A percentile compares a stretch with the other conserved stretches of the same genome.
phyloP scores from a whole-genome alignment of 495 filamentous ascomycete species.

The Bryoglossum gracile region DNA sequence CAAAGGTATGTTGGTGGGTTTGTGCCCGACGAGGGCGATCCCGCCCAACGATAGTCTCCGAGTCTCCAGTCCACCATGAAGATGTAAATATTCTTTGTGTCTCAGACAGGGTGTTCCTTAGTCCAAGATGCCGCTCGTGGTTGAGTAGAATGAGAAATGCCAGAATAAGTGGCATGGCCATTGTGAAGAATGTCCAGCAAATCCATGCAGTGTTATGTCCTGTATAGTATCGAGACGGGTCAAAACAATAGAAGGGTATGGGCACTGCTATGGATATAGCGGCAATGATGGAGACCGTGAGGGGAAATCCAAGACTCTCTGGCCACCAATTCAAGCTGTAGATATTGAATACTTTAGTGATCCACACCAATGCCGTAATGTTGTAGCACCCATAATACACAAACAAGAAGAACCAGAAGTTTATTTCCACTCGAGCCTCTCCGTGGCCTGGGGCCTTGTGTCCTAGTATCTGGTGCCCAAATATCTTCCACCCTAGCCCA shows the following conservation, averaged over 20 bases:
- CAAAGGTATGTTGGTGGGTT: slow-evolving; percentile 15
- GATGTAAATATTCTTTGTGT: slow-evolving; percentile 57
- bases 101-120: slow-evolving; percentile 48
- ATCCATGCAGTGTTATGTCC: slow-evolving; percentile 57
- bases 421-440: slow-evolving; percentile 49
- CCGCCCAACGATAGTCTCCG: slow-evolving; percentile 16
- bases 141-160: slow-evolving; percentile 52
- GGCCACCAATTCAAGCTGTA: slow-evolving; percentile 63
- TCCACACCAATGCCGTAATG: slow-evolving; percentile 55
- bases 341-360: slow-evolving; percentile 61
- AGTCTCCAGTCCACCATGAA: slow-evolving; percentile 48
- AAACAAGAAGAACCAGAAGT: slow-evolving; percentile 62
- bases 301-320: slow-evolving; percentile 47
- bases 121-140: slow-evolving; percentile 47
- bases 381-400: slow-evolving; percentile 62
- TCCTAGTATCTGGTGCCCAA: neutral
- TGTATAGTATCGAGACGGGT: slow-evolving; percentile 39
- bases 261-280: slow-evolving; percentile 45
- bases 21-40: slow-evolving; percentile 25
- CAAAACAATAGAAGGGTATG: slow-evolving; percentile 48
- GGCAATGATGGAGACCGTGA: slow-evolving; percentile 49
- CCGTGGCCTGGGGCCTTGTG: slow-evolving; percentile 50
- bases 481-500: neutral
- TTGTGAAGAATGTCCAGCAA: slow-evolving; percentile 55
- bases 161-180: slow-evolving; percentile 54